Base-by-base conservation (phyloP, 768 basidiomycete genomes). In the Boletus rubescentipes region DNA sequence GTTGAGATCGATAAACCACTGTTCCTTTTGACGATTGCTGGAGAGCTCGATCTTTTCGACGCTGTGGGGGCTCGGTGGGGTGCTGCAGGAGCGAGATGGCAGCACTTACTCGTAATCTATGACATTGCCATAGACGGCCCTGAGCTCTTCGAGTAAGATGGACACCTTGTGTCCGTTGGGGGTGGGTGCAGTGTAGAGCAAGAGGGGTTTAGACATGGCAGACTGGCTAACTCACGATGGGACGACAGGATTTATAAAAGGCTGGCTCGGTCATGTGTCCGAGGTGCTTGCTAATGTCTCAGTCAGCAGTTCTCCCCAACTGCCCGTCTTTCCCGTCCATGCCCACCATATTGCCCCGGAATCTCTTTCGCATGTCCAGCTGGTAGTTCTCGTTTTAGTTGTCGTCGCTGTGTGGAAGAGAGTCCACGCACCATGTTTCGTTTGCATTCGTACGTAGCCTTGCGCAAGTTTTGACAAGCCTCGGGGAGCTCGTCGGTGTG, bases 391-490 rank as follows among this genome's bases (percentile, higher is more conserved):
- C 6, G 45, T 50, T 23, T 23, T 31, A 3, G 21, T 23, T 31
- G 3, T 37, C 2, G 2, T 39, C 5, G 2, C 10, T 4, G 5
- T 20, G 38, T 39, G 9, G 20, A 21, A 5, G 20, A 21, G 5
- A 12, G 9, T 12, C 9, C 16, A 66, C 84, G 54, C 54, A 92
- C 91, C 89, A 92, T 89, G 39, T 87, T 90, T 54, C 91, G 79
- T 71, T 96, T 96, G 74, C 93, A 96, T 60, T 95, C 91, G 61
- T 89, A 93, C 1, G 89, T 85, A 11, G 91, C 90, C 69, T 83
- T 85, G 47, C 93, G 79, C 50, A 96, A 73, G 26, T 83, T 79
- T 66, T 84, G 82, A 67, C 93, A 96, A 61, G 87, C 79, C 61
- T 89, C 84, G 2, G 93, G 92, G 23, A 96, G 78, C 58, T 92